Conservation (phyloP, 192 early-diverging fungal species). For the Allomyces javanicus region DNA sequence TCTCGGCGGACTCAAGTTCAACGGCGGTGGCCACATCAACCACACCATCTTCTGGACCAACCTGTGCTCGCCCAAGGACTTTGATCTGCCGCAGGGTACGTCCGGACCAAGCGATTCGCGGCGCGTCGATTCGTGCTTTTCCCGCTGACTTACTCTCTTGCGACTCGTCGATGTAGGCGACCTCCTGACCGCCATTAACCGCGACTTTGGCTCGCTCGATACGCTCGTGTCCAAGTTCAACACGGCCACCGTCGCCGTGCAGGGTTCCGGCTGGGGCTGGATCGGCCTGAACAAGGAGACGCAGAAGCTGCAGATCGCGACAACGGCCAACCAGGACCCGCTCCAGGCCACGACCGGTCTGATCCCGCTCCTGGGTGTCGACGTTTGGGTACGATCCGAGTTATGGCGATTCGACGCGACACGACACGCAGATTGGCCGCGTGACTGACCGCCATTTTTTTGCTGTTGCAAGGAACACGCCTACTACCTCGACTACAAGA, state of each 20-base stretch:
- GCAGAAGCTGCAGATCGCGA: conserved; percentile 64
- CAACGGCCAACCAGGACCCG: conserved; percentile 80
- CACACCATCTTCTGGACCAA: conserved; percentile 90
- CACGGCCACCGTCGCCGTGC: conserved; percentile 56
- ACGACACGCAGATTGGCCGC: not conserved
- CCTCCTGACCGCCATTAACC: conserved; percentile 51
- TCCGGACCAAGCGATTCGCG: not conserved
- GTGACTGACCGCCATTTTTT: not conserved
- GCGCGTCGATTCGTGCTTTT: not conserved
- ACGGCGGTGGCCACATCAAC: conserved; percentile 83
- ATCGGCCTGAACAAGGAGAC: conserved; percentile 64
- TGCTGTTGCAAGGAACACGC: conserved; percentile 25
- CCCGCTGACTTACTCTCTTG: too few species aligned
- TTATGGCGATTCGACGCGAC: not conserved
- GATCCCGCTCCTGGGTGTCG: conserved; percentile 71
- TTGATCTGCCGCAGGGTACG: conserved; percentile 3
- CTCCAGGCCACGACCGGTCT: conserved; percentile 27
- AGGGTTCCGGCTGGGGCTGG: conserved; percentile 96
- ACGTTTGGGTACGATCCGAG: conserved; percentile 80
- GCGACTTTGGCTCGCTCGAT: conserved; percentile 69
- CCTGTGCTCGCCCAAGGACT: conserved; percentile 52
- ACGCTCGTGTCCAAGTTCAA: conserved; percentile 58
- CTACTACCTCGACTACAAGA: conserved; percentile 95
- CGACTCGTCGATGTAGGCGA: conserved; percentile 8
- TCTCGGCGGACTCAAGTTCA: conserved; percentile 70